Base-by-base conservation (phyloP, 2,329 filamentous ascomycete species). In the Dothiorella sarmentorum region DNA sequence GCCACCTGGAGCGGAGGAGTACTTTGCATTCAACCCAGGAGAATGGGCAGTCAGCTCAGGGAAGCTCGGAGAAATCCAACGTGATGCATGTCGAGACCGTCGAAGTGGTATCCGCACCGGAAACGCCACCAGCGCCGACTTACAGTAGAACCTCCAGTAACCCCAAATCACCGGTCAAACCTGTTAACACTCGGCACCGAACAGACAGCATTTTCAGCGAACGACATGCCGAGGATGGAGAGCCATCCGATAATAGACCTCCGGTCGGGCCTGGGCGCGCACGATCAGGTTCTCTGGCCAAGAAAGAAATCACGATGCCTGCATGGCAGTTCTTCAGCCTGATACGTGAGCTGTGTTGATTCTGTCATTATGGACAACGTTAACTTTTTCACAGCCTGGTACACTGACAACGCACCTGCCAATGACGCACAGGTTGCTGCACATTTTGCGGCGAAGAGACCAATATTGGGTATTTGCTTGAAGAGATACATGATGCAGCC, bases 251-350 rank as follows among this genome's bases (percentile, higher is more conserved):
- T 58, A 79, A 78, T 62, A 76, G 71, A 66, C 58, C 55, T 4
- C 73, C 71, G 78, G 66, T 72, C 59, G 75, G 31, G 68, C 72
- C 60, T 67, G 49, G 63, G 63, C 65, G 65, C 63, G 69, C 72
- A 68, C 63, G 70, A 22, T 69, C 71, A 43, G 65, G 67, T 37
- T 79, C 76, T 31, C 72, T 81, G 51, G 73, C 71, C 60, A 69
- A 82, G 63, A 96, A 93, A 68, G 92, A 96, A 66, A 89, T 97
- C 13, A 87, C 93, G 60, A 96, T 97, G 78, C 93, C 93, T 35
- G 94, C 94, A 2, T 97, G 92, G 91, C 93, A 97, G 68, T 96
- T 97, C 69, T 97, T 97, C 75, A 91, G 89, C 67, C 78, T 97
- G 24, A 91, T 97, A 66, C 92, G 89, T 91, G 77, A 75, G 88